Evolutionary conservation across 257 asterid species (phyloP), one percentile per base, ranked within the genome.

Genomic region (Galeopsis tetrahit): DNA sequence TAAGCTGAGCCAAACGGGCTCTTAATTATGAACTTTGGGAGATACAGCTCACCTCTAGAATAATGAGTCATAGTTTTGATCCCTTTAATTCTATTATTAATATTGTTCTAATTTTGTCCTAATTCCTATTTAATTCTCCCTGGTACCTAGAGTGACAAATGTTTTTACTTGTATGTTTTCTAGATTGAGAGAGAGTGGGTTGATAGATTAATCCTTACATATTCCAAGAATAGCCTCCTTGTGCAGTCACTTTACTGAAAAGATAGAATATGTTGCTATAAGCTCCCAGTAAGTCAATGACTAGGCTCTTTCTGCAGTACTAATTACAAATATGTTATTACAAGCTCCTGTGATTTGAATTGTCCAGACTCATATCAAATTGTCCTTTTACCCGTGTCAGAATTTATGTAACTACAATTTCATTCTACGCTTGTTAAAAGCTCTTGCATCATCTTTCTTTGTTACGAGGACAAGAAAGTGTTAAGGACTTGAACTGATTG

Each of bases 361-460:
- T 60, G 10, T 32, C 13, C 2, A 6, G 7, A n/a, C 13, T 38
- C 15, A 0, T 53, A 10, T 68, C 35, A 32, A 46, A 38, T 39
- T 21, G 48, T 28, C 10, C 4, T 28, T 64, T 62, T 51, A 34
- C 28, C 4, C 53, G 10, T 40, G 31, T 66, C 52, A 53, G 59
- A 51, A 7, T 55, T 40, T n/a, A 34, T 36, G 17, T 17, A 28
- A 21, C 33, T 51, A 2, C 59, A 40, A 42, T 6, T n/a, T 10
- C 77, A 51, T 63, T 36, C 35, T 72, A 10, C 4, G 49, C 35
- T 60, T 11, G 33, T 21, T n/a, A 55, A 63, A 71, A 15, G 70
- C 62, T 61, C 40, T 61, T 38, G 43, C 36, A 38, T 11, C 9
- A 9, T 38, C 3, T 4, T 71, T 44, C 36, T 14, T 38, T 36